These are phyloP conservation scores for Eucalyptus viminalis DNA, from an alignment of 345 rosid species.

Conservation along the genomic window DNA sequence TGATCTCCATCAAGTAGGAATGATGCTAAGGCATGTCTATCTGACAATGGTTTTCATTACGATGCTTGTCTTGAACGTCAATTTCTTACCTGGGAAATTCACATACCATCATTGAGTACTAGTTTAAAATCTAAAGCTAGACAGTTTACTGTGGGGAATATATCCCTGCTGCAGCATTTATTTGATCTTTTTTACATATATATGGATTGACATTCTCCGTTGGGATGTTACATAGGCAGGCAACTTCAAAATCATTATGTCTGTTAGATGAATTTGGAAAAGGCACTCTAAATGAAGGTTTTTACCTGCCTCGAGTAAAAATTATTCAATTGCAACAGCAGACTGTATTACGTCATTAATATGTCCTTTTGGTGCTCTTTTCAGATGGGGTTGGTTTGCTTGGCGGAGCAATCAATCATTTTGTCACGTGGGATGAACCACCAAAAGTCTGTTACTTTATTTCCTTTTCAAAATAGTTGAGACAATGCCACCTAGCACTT, in stretches of 20 bases:
- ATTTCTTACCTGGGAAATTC: background rate
- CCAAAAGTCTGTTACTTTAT: constrained; percentile 60
- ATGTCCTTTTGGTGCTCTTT: background rate
- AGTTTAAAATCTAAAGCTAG: background rate
- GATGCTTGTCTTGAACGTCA: background rate
- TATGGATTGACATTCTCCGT: background rate
- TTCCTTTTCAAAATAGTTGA: background rate
- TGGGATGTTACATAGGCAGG: constrained; percentile 43
- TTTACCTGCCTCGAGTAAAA: background rate
- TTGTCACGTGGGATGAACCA: constrained; percentile 46
- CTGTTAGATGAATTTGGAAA: constrained; percentile 96
- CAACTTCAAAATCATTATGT: constrained; percentile 85
- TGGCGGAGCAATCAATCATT: constrained; percentile 83
- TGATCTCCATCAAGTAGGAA: constrained; percentile 97
- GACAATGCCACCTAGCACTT: background rate
- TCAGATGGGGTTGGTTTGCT: constrained; percentile 96
- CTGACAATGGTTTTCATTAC: background rate
- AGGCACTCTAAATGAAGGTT: constrained; percentile 98
- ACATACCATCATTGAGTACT: background rate
- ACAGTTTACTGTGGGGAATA: background rate
- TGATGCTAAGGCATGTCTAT: constrained; percentile 71
- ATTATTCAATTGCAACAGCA: background rate
- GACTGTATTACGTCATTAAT: background rate
- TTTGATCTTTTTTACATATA: background rate
- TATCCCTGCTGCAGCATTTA: background rate